phyloP scores from a whole-genome alignment of 495 filamentous ascomycete species.

The Hypoxylon perforatum region DNA sequence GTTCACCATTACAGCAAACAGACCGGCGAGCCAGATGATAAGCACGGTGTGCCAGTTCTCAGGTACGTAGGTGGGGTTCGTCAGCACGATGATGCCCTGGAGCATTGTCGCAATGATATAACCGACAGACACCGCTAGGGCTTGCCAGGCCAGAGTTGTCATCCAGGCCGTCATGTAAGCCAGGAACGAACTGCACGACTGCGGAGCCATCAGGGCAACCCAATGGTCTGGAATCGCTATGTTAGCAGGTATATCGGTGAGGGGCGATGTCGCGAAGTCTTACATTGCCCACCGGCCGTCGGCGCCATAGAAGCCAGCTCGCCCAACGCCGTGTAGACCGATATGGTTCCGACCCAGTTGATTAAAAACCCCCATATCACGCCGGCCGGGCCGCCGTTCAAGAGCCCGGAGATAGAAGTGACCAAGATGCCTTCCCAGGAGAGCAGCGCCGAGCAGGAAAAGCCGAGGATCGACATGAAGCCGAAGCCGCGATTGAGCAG shows the following conservation, averaged over 20 bases:
- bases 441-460: constrained; percentile 57
- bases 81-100: constrained; percentile 55
- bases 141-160: constrained; percentile 39
- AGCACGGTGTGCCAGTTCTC: constrained; percentile 54
- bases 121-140: constrained; percentile 14
- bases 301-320: constrained; percentile 62
- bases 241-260: not conserved
- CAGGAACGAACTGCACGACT: constrained; percentile 27
- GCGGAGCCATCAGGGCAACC: constrained; percentile 36
- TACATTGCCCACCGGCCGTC: constrained; percentile 43
- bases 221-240: constrained; percentile 28
- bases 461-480: constrained; percentile 60
- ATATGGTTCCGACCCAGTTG: constrained; percentile 61
- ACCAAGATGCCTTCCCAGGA: constrained; percentile 58
- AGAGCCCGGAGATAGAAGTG: constrained; percentile 26
- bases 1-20: constrained; percentile 57
- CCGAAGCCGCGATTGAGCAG: constrained; percentile 43
- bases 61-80: constrained; percentile 46
- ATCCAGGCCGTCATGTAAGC: constrained; percentile 40
- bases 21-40: constrained; percentile 54
- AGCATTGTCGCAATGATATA: constrained; percentile 32
- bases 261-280: constrained; percentile 1
- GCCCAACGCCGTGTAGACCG: constrained; percentile 56
- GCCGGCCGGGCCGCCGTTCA: constrained; percentile 64
- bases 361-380: constrained; percentile 65